These are phyloP conservation scores for Psidium guajava DNA, from an alignment of 345 rosid genomes.

Conservation along the genomic window DNA sequence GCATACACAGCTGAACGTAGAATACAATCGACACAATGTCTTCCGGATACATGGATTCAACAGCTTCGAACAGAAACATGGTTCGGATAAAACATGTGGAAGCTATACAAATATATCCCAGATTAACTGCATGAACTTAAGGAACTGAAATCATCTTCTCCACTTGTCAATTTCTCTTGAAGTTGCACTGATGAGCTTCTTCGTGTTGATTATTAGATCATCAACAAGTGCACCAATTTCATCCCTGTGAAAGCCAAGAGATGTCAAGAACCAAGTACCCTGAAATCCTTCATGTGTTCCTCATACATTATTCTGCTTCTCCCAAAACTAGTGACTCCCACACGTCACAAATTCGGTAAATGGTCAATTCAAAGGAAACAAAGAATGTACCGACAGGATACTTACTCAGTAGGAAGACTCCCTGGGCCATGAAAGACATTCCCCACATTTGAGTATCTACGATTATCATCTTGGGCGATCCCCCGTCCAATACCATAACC, in stretches of 20 bases:
- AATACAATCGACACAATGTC: not conserved
- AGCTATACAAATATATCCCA: not conserved
- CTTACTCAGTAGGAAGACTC: conserved; percentile 39
- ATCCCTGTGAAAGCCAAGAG: conserved; percentile 27
- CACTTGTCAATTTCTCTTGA: conserved; percentile 76
- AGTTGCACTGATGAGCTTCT: conserved; percentile 53
- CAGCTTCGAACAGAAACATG: not conserved
- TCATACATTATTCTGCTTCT: not conserved
- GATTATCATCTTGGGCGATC: conserved; percentile 44
- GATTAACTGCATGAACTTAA: not conserved
- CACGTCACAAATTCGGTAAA: not conserved
- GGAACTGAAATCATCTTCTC: conserved; percentile 38
- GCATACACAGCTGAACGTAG: not conserved
- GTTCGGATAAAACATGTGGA: not conserved
- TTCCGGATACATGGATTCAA: not conserved
- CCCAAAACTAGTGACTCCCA: not conserved
- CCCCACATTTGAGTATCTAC: conserved; percentile 40
- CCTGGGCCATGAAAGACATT: conserved; percentile 14
- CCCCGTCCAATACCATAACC: conserved; percentile 83
- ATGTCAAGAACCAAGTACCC: not conserved
- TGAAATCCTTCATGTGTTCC: not conserved
- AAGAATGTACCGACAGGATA: not conserved
- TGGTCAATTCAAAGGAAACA: not conserved
- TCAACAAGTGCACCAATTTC: conserved; percentile 51
- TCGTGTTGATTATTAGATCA: conserved; percentile 49